A percentile compares a stretch with the other conserved stretches of the same genome.
Evolutionary conservation across 1,139 yeast species (phyloP).

Genomic region (Hemisphaericaspora lyxosophila): DNA sequence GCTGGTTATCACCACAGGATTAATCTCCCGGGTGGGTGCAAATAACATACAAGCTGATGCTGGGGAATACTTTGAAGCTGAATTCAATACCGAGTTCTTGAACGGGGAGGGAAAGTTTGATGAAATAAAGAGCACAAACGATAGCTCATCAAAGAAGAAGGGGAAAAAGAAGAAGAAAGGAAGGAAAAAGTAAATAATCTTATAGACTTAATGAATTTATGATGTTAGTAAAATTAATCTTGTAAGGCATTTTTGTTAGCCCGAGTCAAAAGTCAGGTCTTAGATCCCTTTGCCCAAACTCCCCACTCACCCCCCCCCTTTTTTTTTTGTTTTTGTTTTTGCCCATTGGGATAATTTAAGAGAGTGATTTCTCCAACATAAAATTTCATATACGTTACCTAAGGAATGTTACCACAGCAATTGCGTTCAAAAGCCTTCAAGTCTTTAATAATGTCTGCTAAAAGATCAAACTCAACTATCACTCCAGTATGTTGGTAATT

Average conservation of each 20-base stretch:
- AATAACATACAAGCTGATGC: background rate
- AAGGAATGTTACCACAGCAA: conserved; percentile 21
- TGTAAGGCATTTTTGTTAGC: conserved; percentile 3
- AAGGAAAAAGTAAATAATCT: conserved; percentile 19
- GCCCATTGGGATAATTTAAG: too few species aligned
- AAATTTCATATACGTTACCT: too few species aligned
- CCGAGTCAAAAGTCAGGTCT: background rate
- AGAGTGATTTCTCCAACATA: too few species aligned
- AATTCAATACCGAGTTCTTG: conserved; percentile 26
- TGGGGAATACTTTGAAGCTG: conserved; percentile 17
- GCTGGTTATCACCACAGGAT: conserved; percentile 21
- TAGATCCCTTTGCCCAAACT: too few species aligned
- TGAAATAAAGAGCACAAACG: conserved; percentile 5
- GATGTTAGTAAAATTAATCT: background rate
- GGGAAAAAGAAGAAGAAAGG: conserved; percentile 26
- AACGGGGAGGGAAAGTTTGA: conserved; percentile 24
- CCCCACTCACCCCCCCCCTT: too few species aligned
- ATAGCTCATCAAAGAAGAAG: conserved; percentile 18
- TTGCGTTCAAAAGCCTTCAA: conserved; percentile 23
- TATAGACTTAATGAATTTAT: background rate
- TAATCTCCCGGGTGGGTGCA: conserved; percentile 9
- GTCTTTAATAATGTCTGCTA: conserved; percentile 23
- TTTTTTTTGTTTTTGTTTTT: too few species aligned
- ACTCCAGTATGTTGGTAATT: conserved; percentile 42
- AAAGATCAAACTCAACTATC: conserved; percentile 33